Conservation (phyloP, 2,329 filamentous ascomycete genomes). For the Xylaria sp. region DNA sequence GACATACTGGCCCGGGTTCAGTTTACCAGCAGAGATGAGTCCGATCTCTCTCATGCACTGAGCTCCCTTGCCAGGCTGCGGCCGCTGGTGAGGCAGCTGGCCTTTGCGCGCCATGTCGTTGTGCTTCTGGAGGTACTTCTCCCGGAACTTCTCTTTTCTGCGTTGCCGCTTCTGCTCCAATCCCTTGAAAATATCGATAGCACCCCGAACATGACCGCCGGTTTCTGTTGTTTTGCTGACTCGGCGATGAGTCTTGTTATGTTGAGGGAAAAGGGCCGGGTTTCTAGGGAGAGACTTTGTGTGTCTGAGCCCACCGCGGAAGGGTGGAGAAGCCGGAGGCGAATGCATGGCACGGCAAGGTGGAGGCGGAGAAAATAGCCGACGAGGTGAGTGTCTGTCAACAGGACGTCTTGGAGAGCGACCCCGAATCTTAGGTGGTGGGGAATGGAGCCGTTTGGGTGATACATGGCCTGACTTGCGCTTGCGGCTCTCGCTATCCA, state of each 20-base stretch:
- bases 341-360: constrained; percentile 41
- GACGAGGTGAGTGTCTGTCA: constrained; percentile 64
- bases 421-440: constrained; percentile 46
- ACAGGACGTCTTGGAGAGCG: constrained; percentile 57
- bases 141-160: constrained; percentile 76
- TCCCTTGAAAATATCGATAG: constrained; percentile 95
- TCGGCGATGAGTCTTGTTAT: constrained; percentile 40
- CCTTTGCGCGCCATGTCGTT: constrained; percentile 76
- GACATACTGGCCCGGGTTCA: constrained; percentile 69
- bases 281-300: constrained; percentile 85
- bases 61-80: constrained; percentile 77
- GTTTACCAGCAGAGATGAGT: constrained; percentile 78
- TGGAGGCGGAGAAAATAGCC: constrained; percentile 67
- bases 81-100: constrained; percentile 53
- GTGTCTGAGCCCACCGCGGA: constrained; percentile 63
- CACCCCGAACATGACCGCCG: constrained; percentile 69
- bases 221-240: constrained; percentile 29
- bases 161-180: constrained; percentile 91
- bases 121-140: constrained; percentile 74
- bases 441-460: constrained; percentile 54
- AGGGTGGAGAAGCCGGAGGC: constrained; percentile 36
- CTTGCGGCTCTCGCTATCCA: constrained; percentile 42
- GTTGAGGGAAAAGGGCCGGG: constrained; percentile 61
- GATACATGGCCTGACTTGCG: constrained; percentile 49
- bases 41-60: constrained; percentile 92